Conservation (phyloP, 768 basidiomycete species). For the Hericium rajendrae region DNA sequence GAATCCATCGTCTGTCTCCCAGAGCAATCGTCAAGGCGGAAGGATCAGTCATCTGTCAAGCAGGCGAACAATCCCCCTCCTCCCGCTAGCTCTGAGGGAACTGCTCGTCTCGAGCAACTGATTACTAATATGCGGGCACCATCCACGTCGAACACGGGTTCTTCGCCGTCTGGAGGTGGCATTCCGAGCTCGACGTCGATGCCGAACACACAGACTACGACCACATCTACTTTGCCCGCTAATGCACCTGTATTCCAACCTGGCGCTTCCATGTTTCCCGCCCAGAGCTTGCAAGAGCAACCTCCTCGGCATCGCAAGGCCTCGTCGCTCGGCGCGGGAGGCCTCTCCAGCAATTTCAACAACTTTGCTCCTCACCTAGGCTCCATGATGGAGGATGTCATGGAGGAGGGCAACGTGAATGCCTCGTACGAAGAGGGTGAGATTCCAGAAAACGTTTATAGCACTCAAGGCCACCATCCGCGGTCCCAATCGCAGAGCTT, state of each 20-base stretch:
- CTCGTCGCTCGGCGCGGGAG: slow-evolving; percentile 55
- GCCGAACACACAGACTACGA: slow-evolving; percentile 33
- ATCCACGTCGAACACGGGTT: slow-evolving; percentile 47
- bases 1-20: slow-evolving; percentile 38
- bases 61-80: slow-evolving; percentile 33
- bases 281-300: slow-evolving; percentile 33
- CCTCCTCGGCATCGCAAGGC: slow-evolving; percentile 73
- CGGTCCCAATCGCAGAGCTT: slow-evolving; percentile 79
- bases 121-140: slow-evolving; percentile 90
- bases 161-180: slow-evolving; percentile 29
- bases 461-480: slow-evolving; percentile 49
- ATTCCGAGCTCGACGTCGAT: slow-evolving; percentile 31
- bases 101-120: slow-evolving; percentile 77
- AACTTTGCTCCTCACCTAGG: slow-evolving; percentile 74
- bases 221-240: slow-evolving; percentile 41
- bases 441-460: slow-evolving; percentile 48
- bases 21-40: slow-evolving; percentile 47
- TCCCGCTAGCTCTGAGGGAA: slow-evolving; percentile 48
- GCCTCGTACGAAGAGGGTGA: slow-evolving; percentile 68
- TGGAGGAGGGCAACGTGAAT: slow-evolving; percentile 33
- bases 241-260: slow-evolving; percentile 74
- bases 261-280: slow-evolving; percentile 47
- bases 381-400: slow-evolving; percentile 75
- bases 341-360: slow-evolving; percentile 51
- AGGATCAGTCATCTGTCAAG: slow-evolving; percentile 15